A percentile compares a stretch with the other conserved stretches of the same genome.
These are phyloP conservation scores for Beverwykella pulmonaria DNA, from an alignment of 495 filamentous ascomycete genomes.

Conservation along the genomic window DNA sequence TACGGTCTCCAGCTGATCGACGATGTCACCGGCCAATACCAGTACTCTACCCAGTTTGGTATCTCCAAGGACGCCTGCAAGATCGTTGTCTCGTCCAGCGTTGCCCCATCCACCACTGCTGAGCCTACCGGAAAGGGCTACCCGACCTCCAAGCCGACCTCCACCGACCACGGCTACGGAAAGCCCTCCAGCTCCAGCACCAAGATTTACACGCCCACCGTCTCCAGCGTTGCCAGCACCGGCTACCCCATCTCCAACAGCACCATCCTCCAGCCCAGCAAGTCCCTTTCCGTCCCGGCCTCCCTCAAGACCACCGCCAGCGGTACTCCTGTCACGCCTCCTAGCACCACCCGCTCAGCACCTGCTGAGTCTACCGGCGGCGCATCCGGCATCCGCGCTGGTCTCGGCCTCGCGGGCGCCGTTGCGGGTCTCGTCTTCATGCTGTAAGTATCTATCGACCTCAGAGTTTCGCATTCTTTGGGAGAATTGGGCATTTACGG, in stretches of 20 bases:
- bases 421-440: conserved; percentile 45
- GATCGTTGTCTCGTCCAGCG: not conserved
- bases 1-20: conserved; percentile 71
- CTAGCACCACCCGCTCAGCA: conserved; percentile 6
- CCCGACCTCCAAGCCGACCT: conserved; percentile 17
- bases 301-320: conserved; percentile 37
- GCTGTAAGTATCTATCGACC: conserved; percentile 25
- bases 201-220: conserved; percentile 23
- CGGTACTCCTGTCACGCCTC: conserved; percentile 12
- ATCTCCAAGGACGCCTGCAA: conserved; percentile 52
- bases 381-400: conserved; percentile 44
- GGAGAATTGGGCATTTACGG: conserved; percentile 10
- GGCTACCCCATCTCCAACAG: conserved; percentile 31
- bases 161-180: conserved; percentile 23
- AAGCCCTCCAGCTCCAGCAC: conserved; percentile 35
- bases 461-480: conserved; percentile 2
- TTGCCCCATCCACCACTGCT: conserved; percentile 33
- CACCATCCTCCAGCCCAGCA: conserved; percentile 37
- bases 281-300: conserved; percentile 39
- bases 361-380: conserved; percentile 46
- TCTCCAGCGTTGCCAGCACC: conserved; percentile 20
- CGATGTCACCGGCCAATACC: conserved; percentile 64
- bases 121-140: conserved; percentile 11
- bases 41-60: conserved; percentile 72
- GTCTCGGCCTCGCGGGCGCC: conserved; percentile 52